A percentile compares a stretch with the other conserved stretches of the same genome.
Evolutionary conservation across 2,329 filamentous ascomycete species (phyloP).

Genomic region (Remersonia thermophila): DNA sequence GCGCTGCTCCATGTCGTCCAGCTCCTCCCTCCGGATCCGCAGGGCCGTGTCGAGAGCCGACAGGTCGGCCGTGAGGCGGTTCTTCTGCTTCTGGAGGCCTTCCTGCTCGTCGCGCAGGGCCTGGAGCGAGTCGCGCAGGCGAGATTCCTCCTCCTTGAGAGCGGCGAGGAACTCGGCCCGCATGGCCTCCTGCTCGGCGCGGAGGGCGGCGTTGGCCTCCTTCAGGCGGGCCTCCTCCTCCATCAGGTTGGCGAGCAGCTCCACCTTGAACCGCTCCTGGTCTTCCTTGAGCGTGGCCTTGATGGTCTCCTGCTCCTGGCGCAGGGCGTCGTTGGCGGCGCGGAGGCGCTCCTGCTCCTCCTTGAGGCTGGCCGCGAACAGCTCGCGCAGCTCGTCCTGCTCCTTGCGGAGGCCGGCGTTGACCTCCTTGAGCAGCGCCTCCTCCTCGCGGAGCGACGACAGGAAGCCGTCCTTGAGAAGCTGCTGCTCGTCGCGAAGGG

Average conservation of each 20-base stretch:
- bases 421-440: constrained; percentile 10
- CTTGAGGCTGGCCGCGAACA: constrained; percentile 10
- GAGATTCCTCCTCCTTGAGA: constrained; percentile 39
- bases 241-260: constrained; percentile 13
- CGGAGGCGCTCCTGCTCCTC: constrained; percentile 23
- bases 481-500: constrained; percentile 12
- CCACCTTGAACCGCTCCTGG: constrained; percentile 15
- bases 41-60: constrained; percentile 85
- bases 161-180: constrained; percentile 27
- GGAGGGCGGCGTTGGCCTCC: constrained; percentile 12
- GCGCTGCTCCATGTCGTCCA: constrained; percentile 78
- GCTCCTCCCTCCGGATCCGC: constrained; percentile 76
- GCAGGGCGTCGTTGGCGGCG: constrained; percentile 7
- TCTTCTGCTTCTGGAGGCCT: constrained; percentile 63
- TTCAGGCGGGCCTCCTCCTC: constrained; percentile 15
- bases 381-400: constrained; percentile 8
- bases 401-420: constrained; percentile 9
- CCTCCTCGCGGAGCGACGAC: constrained; percentile 11
- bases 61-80: constrained; percentile 69
- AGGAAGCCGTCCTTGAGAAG: constrained; percentile 13
- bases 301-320: constrained; percentile 8
- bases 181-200: constrained; percentile 14
- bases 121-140: constrained; percentile 42
- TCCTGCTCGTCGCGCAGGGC: constrained; percentile 59
- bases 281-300: constrained; percentile 12